Base-by-base conservation (phyloP, 129 eudicot genomes). In the Chrysanthemum seticuspe region DNA sequence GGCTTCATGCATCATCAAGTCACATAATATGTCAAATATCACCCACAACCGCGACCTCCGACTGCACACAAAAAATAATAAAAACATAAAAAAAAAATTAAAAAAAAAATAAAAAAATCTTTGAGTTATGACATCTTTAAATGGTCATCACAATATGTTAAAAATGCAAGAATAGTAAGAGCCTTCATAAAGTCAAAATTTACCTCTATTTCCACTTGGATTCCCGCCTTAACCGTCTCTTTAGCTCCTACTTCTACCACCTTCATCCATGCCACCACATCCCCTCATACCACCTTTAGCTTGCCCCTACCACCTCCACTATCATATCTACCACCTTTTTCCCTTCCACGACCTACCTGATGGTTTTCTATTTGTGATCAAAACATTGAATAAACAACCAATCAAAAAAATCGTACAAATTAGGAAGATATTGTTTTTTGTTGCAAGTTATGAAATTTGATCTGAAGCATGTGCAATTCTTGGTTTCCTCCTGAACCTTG, bases 271-370 rank as follows among this genome's bases (percentile, higher is more conserved):
- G 50, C 82, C 84, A 12, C 76, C 76, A 71, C 75, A 65, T 65
- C 79, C 86, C 44, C 89, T 86, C 78, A 74, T 78, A 70, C 75
- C 75, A 7, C 89, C 84, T 63, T 69, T 79, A 54, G 76, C 74
- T 34, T 73, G 83, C 86, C 73, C 66, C 89, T 85, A 68, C 83
- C 73, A 67, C 62, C 70, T 49, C 81, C 90, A 45, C 18, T 59
- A 47, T 57, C 71, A 64, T 53, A 34, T 29, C 71, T 48, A 48
- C 71, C 56, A 72, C 81, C 85, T 71, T 88, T 83, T 63, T 88
- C 88, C 80, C 88, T 86, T 78, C 88, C 91, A 45, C 91, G 86
- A 1, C 91, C 88, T 10, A 86, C 91, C 21, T 19, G 84, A 86
- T 62, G 86, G 86, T 56, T 80, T 86, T 86, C 91, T 81, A 80